Percentiles rank a stretch among this genome's conserved stretches.
These are phyloP conservation scores for Sordaria brevicollis DNA, from an alignment of 495 filamentous ascomycete species.

Conservation along the genomic window DNA sequence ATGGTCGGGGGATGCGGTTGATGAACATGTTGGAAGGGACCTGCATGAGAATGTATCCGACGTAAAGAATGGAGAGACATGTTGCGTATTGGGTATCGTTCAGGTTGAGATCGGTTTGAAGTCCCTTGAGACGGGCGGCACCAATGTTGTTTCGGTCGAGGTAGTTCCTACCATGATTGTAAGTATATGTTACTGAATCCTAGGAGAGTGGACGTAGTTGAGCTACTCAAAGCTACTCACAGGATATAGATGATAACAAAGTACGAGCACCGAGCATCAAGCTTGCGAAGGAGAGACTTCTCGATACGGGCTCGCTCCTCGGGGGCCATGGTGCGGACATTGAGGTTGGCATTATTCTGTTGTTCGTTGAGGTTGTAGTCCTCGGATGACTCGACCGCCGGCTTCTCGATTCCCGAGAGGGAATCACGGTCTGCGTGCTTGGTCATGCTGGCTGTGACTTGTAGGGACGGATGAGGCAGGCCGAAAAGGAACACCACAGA, in stretches of 20 bases:
- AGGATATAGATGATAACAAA: constrained; percentile 55
- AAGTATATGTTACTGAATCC: not conserved
- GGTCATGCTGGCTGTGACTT: not conserved
- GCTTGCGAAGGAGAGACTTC: constrained; percentile 31
- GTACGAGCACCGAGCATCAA: constrained; percentile 30
- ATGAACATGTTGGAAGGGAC: constrained; percentile 32
- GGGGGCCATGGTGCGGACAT: constrained; percentile 19
- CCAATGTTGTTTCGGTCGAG: constrained; percentile 54
- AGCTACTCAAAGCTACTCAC: not conserved
- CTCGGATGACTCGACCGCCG: not conserved
- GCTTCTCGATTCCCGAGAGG: not conserved
- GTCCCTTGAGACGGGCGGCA: constrained; percentile 35
- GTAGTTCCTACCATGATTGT: constrained; percentile 42
- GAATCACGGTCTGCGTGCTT: not conserved
- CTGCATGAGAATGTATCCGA: constrained; percentile 47
- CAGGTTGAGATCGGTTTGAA: constrained; percentile 32
- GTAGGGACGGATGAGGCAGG: not conserved
- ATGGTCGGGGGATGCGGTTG: constrained; percentile 29
- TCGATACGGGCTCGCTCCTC: constrained; percentile 25
- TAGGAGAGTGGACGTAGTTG: not conserved
- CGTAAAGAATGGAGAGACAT: constrained; percentile 32
- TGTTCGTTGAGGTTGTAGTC: not conserved
- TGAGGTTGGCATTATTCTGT: not conserved
- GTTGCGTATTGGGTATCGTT: constrained; percentile 30
- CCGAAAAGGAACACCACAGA: not conserved